Conservation (phyloP, 2,329 filamentous ascomycete genomes). For the Purpureocillium lavendulum region DNA sequence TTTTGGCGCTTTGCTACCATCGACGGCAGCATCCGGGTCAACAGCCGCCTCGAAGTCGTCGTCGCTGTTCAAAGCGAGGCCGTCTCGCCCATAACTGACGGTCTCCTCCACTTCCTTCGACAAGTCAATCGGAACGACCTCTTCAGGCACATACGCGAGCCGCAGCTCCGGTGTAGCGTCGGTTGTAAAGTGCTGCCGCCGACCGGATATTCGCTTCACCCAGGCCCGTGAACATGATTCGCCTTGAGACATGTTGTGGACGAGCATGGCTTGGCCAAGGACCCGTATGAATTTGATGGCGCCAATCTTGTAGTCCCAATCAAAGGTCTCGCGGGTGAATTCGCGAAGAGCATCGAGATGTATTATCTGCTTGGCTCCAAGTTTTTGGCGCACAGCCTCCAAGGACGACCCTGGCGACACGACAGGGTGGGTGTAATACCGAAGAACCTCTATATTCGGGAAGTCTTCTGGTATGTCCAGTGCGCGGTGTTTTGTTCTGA, state of each 20-base stretch:
- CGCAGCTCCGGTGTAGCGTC: constrained; percentile 72
- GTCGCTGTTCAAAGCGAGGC: constrained; percentile 55
- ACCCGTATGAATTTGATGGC: constrained; percentile 79
- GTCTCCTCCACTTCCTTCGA: constrained; percentile 60
- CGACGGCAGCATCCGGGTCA: constrained; percentile 14
- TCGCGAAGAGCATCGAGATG: constrained; percentile 49
- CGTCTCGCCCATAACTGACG: constrained; percentile 40
- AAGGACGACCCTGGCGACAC: constrained; percentile 57
- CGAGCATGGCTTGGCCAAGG: constrained; percentile 67
- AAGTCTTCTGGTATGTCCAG: constrained; percentile 73
- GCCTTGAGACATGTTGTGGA: constrained; percentile 39
- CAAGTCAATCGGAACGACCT: constrained; percentile 72
- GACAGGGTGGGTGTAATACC: constrained; percentile 81
- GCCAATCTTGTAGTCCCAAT: constrained; percentile 72
- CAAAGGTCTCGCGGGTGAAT: constrained; percentile 74
- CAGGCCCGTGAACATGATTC: constrained; percentile 31
- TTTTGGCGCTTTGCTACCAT: constrained; percentile 15
- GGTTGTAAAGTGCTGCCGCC: constrained; percentile 62
- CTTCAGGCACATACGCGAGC: constrained; percentile 65
- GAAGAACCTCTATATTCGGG: constrained; percentile 68
- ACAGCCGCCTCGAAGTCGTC: constrained; percentile 48
- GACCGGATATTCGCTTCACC: constrained; percentile 59
- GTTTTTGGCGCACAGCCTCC: constrained; percentile 14
- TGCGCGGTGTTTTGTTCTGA: constrained; percentile 66
- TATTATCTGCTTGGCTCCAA: constrained; percentile 15